phyloP scores from a whole-genome alignment of 257 asterid genomes.

The Rubia yunnanensis region DNA sequence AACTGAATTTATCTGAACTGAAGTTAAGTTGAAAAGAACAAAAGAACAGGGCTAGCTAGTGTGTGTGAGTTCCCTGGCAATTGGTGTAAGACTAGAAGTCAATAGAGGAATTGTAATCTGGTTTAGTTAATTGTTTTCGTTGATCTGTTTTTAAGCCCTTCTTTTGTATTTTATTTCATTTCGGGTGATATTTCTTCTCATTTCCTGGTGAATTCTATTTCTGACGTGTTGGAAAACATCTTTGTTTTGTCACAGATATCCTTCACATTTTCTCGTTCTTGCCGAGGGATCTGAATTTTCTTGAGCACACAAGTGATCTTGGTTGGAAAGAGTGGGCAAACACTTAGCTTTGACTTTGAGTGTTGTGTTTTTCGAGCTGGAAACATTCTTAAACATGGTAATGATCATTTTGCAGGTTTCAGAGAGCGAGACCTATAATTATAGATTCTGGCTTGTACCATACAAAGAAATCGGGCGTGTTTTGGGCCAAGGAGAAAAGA shows the following conservation, averaged over 20 bases:
- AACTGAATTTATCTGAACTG: background rate
- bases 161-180: background rate
- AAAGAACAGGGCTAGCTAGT: too few relatives aligned
- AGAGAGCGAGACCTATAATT: constrained; percentile 73
- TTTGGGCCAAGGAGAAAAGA: constrained; percentile 96
- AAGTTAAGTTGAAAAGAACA: background rate
- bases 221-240: background rate
- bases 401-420: constrained; percentile 44
- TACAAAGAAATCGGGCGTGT: constrained; percentile 77
- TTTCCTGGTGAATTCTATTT: background rate
- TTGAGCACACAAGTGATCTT: constrained; percentile 85
- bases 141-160: background rate
- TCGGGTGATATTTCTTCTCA: background rate
- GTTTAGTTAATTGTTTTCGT: background rate
- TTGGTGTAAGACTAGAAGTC: background rate
- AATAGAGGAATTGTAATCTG: background rate
- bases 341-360: constrained; percentile 9
- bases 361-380: constrained; percentile 6
- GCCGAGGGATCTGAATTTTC: constrained; percentile 93
- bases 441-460: constrained; percentile 92
- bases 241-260: constrained; percentile 50
- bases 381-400: constrained; percentile 4
- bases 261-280: constrained; percentile 92
- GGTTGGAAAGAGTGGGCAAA: constrained; percentile 97
- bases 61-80: background rate